Conservation (phyloP, 2,329 filamentous ascomycete genomes). For the Penicillium sp. region DNA sequence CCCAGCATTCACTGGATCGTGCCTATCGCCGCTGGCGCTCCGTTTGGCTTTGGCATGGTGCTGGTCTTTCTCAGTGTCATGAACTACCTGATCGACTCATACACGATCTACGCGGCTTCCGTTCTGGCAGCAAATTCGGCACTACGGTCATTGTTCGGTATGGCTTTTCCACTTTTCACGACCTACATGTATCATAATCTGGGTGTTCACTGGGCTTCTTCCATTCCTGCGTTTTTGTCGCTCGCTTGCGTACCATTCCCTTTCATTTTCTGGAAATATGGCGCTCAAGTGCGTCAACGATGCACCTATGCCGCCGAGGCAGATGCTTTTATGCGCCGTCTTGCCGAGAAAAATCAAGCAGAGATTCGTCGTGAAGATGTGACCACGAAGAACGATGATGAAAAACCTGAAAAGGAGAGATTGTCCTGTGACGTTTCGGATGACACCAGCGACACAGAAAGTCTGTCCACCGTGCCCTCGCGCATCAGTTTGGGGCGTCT, state of each 20-base stretch:
- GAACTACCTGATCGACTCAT: conserved; percentile 41
- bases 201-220: conserved; percentile 44
- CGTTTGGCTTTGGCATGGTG: conserved; percentile 39
- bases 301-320: conserved; percentile 36
- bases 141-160: conserved; percentile 40
- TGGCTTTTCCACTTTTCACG: conserved; percentile 44
- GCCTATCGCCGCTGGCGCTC: conserved; percentile 29
- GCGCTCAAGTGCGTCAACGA: conserved; percentile 29
- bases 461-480: conserved; percentile 17
- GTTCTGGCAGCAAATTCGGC: conserved; percentile 41
- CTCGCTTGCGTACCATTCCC: conserved; percentile 38
- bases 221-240: conserved; percentile 41
- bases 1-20: conserved; percentile 37
- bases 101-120: conserved; percentile 37
- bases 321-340: conserved; percentile 23
- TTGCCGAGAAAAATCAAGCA: conserved; percentile 17
- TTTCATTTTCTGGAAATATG: conserved; percentile 38
- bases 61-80: conserved; percentile 36
- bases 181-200: conserved; percentile 40
- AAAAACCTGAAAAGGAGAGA: neutral
- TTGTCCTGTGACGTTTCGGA: neutral
- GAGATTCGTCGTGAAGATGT: conserved; percentile 4
- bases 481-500: conserved; percentile 10
- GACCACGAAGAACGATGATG: conserved; percentile 2
- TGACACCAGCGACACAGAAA: conserved; percentile 11